phyloP scores from a whole-genome alignment of 345 rosid genomes.

The Cardiospermum halicacabum region DNA sequence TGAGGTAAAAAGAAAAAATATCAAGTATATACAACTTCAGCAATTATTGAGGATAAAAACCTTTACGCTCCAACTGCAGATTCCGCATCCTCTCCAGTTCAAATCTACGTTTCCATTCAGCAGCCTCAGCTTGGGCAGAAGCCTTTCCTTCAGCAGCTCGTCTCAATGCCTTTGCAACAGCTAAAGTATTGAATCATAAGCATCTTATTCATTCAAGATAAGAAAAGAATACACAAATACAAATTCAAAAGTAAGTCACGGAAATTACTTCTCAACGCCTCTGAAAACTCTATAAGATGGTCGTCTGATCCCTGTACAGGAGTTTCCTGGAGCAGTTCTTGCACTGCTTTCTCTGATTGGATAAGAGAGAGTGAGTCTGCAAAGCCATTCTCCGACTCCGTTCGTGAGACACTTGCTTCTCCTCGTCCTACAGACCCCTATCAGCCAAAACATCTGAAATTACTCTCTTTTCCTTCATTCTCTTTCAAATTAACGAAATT shows the following conservation, averaged over 20 bases:
- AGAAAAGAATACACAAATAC: neutral
- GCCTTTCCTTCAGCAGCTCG: slow-evolving; percentile 98
- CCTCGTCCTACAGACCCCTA: slow-evolving; percentile 51
- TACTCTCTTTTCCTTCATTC: too few relatives aligned
- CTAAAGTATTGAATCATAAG: slow-evolving; percentile 31
- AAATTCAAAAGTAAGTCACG: slow-evolving; percentile 1
- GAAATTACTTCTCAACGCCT: slow-evolving; percentile 86
- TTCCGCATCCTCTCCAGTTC: slow-evolving; percentile 74
- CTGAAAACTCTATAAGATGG: slow-evolving; percentile 92
- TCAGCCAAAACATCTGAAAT: slow-evolving; percentile 8
- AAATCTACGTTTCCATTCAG: slow-evolving; percentile 97
- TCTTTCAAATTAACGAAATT: too few relatives aligned
- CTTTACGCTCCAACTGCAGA: slow-evolving; percentile 47
- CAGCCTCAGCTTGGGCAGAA: slow-evolving; percentile 94
- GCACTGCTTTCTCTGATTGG: slow-evolving; percentile 86
- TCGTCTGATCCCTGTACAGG: slow-evolving; percentile 73
- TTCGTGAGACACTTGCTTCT: slow-evolving; percentile 36
- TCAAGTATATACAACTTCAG: neutral
- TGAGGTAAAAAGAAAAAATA: neutral
- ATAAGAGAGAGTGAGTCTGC: slow-evolving; percentile 39
- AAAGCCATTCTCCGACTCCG: slow-evolving; percentile 48
- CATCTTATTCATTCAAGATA: slow-evolving; percentile 13
- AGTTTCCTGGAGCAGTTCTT: slow-evolving; percentile 77
- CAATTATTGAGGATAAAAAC: slow-evolving; percentile 27
- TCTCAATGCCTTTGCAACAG: slow-evolving; percentile 94